Evolutionary conservation across 1,139 yeast species (phyloP).

Genomic region (Sugiyamaella neomexicana): DNA sequence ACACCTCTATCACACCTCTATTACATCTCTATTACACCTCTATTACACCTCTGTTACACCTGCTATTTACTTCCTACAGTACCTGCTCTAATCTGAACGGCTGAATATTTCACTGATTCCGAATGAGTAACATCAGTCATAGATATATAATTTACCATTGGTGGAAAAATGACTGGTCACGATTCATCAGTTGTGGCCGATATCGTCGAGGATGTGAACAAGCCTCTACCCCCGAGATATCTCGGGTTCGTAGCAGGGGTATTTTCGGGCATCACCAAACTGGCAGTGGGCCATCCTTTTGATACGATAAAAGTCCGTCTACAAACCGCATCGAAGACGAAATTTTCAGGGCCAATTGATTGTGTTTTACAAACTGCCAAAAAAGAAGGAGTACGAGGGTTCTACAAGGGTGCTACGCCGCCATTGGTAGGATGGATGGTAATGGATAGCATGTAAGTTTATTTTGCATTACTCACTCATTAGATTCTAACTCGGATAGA

Average conservation of each 20-base stretch:
- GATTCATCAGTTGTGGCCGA: slow-evolving; percentile 11
- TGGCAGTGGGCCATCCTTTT: slow-evolving; percentile 90
- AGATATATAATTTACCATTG: not conserved
- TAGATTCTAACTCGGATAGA: slow-evolving; percentile 18
- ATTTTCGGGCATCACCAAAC: slow-evolving; percentile 81
- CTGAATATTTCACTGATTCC: too few relatives aligned
- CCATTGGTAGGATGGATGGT: slow-evolving; percentile 91
- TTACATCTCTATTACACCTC: too few relatives aligned
- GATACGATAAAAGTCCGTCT: slow-evolving; percentile 87
- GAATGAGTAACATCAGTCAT: not conserved
- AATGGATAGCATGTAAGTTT: slow-evolving; percentile 65
- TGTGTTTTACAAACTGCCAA: slow-evolving; percentile 69
- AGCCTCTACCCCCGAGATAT: slow-evolving; percentile 27
- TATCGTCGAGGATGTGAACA: slow-evolving; percentile 10
- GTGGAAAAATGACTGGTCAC: not conserved
- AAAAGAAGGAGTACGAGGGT: slow-evolving; percentile 74
- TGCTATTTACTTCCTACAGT: too few relatives aligned
- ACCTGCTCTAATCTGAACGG: too few relatives aligned
- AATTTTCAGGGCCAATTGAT: slow-evolving; percentile 80
- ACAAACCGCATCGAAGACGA: slow-evolving; percentile 72
- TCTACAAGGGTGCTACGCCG: slow-evolving; percentile 88
- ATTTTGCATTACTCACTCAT: not conserved
- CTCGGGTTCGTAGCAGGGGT: slow-evolving; percentile 83
- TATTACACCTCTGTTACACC: too few relatives aligned
- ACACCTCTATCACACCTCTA: too few relatives aligned